phyloP scores from a whole-genome alignment of 768 basidiomycete genomes.

The Clavaria fumosa region DNA sequence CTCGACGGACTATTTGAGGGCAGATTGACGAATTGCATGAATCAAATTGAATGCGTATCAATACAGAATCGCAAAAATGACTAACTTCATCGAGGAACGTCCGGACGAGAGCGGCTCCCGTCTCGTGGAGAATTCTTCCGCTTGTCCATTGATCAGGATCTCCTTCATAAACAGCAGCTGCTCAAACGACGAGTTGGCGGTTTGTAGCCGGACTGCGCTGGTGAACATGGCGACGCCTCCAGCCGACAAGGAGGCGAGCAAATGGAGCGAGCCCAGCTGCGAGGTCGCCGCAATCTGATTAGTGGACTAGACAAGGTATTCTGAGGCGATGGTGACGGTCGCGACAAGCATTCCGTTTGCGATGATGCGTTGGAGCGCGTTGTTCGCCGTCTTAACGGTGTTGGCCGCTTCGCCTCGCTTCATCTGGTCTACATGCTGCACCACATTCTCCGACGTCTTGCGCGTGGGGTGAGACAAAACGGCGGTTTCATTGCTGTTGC shows the following conservation, averaged over 20 bases:
- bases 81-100: no score
- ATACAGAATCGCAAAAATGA: no score
- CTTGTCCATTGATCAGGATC: slow-evolving; percentile 3
- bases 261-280: neutral
- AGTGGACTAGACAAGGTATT: neutral
- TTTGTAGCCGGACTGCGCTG: neutral
- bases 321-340: slow-evolving; percentile 1
- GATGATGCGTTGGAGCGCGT: neutral
- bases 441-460: neutral
- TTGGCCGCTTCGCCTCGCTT: neutral
- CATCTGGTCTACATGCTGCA: neutral
- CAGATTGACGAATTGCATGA: no score
- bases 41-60: no score
- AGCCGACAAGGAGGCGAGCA: neutral
- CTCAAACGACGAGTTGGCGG: no score
- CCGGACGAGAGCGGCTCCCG: no score
- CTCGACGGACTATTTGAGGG: no score
- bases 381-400: neutral
- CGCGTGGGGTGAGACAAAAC: neutral
- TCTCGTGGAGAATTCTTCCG: no score
- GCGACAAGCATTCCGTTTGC: slow-evolving; percentile 1
- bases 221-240: slow-evolving; percentile 3
- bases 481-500: neutral
- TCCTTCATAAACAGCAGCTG: slow-evolving; percentile 3
- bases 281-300: neutral